These are phyloP conservation scores for Cryptococcus neoformans DNA, from an alignment of 1,284 basidiomycete genomes.

Conservation along the genomic window DNA sequence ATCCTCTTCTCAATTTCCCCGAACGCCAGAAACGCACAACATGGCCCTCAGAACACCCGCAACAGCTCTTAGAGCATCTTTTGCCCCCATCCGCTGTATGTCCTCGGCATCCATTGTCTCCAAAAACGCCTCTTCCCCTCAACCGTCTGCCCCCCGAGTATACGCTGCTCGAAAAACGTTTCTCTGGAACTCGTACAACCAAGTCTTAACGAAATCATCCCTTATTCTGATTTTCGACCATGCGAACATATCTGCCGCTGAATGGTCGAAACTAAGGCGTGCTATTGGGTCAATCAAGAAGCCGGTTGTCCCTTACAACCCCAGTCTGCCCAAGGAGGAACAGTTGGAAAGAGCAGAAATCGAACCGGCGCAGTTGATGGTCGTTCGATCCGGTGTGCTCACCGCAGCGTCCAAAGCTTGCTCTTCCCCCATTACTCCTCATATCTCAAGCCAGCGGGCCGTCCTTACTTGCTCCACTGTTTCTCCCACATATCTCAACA, in stretches of 20 bases:
- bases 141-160: slow-evolving; percentile 17
- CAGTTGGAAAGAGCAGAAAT: slow-evolving; percentile 2
- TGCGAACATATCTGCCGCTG: slow-evolving; percentile 44
- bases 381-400: slow-evolving; percentile 47
- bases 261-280: slow-evolving; percentile 37
- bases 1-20: too few species aligned
- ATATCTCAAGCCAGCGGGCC: slow-evolving; percentile 38
- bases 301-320: slow-evolving; percentile 14
- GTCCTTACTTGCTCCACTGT: slow-evolving; percentile 44
- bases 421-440: slow-evolving; percentile 5
- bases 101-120: neutral
- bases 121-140: neutral
- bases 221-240: slow-evolving; percentile 50
- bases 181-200: slow-evolving; percentile 45
- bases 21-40: neutral
- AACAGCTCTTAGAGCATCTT: too few species aligned
- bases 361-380: slow-evolving; percentile 31
- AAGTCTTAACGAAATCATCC: slow-evolving; percentile 42
- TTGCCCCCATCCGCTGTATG: neutral
- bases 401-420: slow-evolving; percentile 18
- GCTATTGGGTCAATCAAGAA: slow-evolving; percentile 37
- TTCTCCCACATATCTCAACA: slow-evolving; percentile 46
- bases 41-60: too few species aligned
- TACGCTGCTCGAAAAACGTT: slow-evolving; percentile 48
- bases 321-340: neutral